These are phyloP conservation scores for Emergomyces africanus DNA, from an alignment of 2,329 filamentous ascomycete species.

Conservation along the genomic window DNA sequence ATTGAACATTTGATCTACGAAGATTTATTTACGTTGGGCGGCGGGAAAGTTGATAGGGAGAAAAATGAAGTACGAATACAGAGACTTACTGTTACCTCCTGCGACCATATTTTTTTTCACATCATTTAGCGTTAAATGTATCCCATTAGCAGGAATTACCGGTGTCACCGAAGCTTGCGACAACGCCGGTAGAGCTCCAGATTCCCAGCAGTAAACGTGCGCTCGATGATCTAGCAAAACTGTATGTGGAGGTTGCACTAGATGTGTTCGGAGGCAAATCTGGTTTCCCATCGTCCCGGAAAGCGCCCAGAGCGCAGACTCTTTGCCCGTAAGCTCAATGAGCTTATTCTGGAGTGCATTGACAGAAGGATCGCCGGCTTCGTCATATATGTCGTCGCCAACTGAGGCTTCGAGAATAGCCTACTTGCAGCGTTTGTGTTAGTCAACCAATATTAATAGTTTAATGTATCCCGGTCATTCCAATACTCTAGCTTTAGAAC, in stretches of 20 bases:
- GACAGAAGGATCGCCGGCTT: conserved; percentile 18
- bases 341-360: conserved; percentile 20
- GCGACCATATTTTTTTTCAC: conserved; percentile 18
- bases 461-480: neutral
- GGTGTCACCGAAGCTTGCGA: conserved; percentile 21
- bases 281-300: conserved; percentile 32
- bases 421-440: conserved; percentile 3
- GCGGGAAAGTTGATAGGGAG: neutral
- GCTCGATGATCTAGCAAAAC: conserved; percentile 23
- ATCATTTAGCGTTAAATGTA: conserved; percentile 24
- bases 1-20: neutral
- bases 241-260: conserved; percentile 22
- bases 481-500: neutral
- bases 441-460: neutral
- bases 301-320: conserved; percentile 21
- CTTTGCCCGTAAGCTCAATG: conserved; percentile 20
- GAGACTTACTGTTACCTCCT: conserved; percentile 15
- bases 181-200: conserved; percentile 18
- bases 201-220: conserved; percentile 23
- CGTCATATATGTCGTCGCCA: conserved; percentile 23
- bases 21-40: neutral
- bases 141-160: conserved; percentile 20
- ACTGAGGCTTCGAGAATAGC: conserved; percentile 21
- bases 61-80: neutral
- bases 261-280: conserved; percentile 21